phyloP scores from a whole-genome alignment of 2,329 filamentous ascomycete genomes.

The Aureobasidium sp. region DNA sequence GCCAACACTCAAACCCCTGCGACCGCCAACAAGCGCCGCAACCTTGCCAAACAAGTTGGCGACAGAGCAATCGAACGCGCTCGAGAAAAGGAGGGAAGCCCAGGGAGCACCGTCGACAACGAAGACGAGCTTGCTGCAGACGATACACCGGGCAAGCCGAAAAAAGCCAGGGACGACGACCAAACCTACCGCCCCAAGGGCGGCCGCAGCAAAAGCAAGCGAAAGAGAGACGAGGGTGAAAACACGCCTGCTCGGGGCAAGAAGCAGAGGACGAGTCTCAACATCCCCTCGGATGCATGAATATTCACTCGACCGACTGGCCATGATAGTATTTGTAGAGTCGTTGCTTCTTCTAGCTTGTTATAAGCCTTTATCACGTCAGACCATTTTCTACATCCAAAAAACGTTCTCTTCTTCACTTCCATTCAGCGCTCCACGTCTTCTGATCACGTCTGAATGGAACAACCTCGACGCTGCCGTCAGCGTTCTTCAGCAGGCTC shows the following conservation, averaged over 20 bases:
- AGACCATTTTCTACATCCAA: neutral
- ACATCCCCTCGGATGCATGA: constrained; percentile 4
- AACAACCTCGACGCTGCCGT: constrained; percentile 52
- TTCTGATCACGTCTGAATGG: constrained; percentile 58
- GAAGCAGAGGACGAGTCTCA: constrained; percentile 21
- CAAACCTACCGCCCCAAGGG: constrained; percentile 43
- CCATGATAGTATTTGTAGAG: neutral
- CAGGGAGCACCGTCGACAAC: constrained; percentile 28
- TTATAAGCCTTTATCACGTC: neutral
- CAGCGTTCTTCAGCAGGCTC: constrained; percentile 48
- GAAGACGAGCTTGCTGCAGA: constrained; percentile 30
- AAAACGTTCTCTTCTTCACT: neutral
- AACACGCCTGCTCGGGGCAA: constrained; percentile 18
- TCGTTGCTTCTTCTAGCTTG: neutral
- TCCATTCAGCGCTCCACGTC: constrained; percentile 50
- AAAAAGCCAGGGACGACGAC: constrained; percentile 34
- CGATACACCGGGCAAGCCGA: constrained; percentile 32
- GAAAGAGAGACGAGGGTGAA: constrained; percentile 26
- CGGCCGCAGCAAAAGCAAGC: constrained; percentile 41
- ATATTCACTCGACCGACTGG: neutral
- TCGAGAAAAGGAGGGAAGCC: constrained; percentile 27
- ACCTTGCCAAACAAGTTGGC: constrained; percentile 31
- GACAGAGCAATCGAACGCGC: constrained; percentile 30
- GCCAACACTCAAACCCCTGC: constrained; percentile 72
- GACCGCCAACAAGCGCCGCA: constrained; percentile 47